These are phyloP conservation scores for Trichoderma sp. DNA, from an alignment of 2,329 filamentous ascomycete genomes.

Conservation along the genomic window DNA sequence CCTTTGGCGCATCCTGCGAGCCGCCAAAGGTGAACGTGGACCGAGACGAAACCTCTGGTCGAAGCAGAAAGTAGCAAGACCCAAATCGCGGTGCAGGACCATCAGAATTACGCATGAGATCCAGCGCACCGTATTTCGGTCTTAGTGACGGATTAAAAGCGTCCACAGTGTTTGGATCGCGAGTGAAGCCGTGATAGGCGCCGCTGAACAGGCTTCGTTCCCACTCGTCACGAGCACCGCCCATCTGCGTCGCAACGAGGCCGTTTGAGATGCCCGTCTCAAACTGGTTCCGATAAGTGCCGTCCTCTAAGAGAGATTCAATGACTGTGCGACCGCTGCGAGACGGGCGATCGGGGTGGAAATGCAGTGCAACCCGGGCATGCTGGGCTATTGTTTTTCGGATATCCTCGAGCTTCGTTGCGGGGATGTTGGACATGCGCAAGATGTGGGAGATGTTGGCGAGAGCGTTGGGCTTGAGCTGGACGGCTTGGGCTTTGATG, in stretches of 20 bases:
- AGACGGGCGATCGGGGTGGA: conserved; percentile 32
- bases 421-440: conserved; percentile 22
- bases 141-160: conserved; percentile 20
- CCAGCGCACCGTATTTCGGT: conserved; percentile 33
- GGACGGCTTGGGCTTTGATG: conserved; percentile 13
- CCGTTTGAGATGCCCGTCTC: conserved; percentile 34
- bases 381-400: conserved; percentile 17
- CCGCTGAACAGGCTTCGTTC: conserved; percentile 20
- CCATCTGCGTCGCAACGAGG: conserved; percentile 26
- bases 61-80: conserved; percentile 32
- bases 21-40: conserved; percentile 33
- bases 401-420: not conserved
- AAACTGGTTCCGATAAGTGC: conserved; percentile 31
- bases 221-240: conserved; percentile 30
- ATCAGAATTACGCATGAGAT: conserved; percentile 30
- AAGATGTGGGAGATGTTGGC: conserved; percentile 14
- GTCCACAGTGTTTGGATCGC: not conserved
- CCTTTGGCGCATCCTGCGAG: conserved; percentile 29
- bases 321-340: conserved; percentile 26
- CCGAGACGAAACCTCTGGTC: conserved; percentile 25
- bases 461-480: conserved; percentile 10
- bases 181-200: conserved; percentile 21
- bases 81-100: conserved; percentile 32
- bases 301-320: conserved; percentile 27
- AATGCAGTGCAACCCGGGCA: conserved; percentile 31